Evolutionary conservation across 208 protist genomes (phyloP).

Genomic region (Leptomonas pyrrhocoris): DNA sequence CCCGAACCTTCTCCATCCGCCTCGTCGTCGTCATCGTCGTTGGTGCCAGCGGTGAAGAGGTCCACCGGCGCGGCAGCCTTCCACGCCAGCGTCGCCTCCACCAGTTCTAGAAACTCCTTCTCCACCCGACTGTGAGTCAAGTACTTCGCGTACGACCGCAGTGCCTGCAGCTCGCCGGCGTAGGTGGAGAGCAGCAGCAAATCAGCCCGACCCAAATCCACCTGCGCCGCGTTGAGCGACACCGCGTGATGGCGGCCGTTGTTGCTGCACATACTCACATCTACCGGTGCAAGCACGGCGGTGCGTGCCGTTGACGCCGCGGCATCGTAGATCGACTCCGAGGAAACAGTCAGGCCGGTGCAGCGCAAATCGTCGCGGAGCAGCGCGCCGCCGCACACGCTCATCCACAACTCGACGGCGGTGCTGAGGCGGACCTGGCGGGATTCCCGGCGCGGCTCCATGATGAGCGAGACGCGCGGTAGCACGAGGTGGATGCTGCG

Average conservation of each 20-base stretch:
- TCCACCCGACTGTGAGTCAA: conserved; percentile 42
- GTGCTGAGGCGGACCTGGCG: conserved; percentile 29
- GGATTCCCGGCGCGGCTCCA: conserved; percentile 23
- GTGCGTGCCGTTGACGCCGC: conserved; percentile 43
- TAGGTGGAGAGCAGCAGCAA: conserved; percentile 39
- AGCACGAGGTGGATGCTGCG: conserved; percentile 28
- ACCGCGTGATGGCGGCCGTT: conserved; percentile 49
- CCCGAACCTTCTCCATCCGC: not conserved
- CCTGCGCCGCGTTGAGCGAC: conserved; percentile 32
- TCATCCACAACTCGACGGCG: conserved; percentile 17
- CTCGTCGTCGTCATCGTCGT: not conserved
- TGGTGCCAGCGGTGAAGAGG: not conserved
- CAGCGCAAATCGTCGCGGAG: conserved; percentile 31
- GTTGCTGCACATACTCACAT: conserved; percentile 34
- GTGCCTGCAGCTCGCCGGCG: conserved; percentile 27
- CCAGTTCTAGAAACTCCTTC: conserved; percentile 32
- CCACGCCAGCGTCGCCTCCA: conserved; percentile 43
- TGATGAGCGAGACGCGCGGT: conserved; percentile 27
- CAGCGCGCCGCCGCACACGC: conserved; percentile 20
- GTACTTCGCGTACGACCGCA: conserved; percentile 29
- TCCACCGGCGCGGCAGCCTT: conserved; percentile 22
- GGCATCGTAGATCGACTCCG: conserved; percentile 32
- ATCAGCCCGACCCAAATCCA: conserved; percentile 49
- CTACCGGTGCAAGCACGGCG: conserved; percentile 46
- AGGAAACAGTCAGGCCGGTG: conserved; percentile 23